phyloP scores from a whole-genome alignment of 495 filamentous ascomycete genomes.

The Rusavskia elegans region DNA sequence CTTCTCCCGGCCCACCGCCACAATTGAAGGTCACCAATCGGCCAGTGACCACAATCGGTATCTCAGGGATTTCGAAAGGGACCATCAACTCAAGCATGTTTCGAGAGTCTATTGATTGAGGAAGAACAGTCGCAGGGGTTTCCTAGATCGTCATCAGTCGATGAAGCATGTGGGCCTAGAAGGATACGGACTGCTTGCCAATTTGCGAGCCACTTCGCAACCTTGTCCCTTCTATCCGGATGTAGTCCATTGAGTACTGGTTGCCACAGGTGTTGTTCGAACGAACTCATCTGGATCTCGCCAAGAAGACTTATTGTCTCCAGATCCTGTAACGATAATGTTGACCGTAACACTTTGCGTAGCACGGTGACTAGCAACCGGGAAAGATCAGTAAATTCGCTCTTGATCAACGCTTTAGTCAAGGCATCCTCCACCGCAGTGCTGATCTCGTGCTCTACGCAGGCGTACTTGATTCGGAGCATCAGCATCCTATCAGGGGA shows the following conservation, averaged over 20 bases:
- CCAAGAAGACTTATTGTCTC: conserved; percentile 28
- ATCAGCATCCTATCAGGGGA: conserved; percentile 27
- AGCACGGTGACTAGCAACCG: conserved; percentile 35
- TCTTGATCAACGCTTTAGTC: conserved; percentile 23
- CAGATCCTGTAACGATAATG: conserved; percentile 42
- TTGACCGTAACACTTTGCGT: conserved; percentile 31
- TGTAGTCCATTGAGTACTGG: conserved; percentile 24
- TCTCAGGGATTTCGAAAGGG: conserved; percentile 68
- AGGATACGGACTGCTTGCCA: conserved; percentile 31
- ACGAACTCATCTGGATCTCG: conserved; percentile 26
- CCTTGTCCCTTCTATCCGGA: conserved; percentile 17
- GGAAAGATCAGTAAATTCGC: conserved; percentile 27
- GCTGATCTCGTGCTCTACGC: conserved; percentile 49
- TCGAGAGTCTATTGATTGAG: conserved; percentile 16
- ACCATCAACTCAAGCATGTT: conserved; percentile 30
- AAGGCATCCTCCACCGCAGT: conserved; percentile 28
- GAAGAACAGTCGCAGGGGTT: conserved; percentile 22
- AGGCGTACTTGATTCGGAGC: conserved; percentile 61
- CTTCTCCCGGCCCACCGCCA: conserved; percentile 17
- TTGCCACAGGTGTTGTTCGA: conserved; percentile 26
- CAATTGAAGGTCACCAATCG: conserved; percentile 23
- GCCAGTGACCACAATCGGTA: conserved; percentile 72
- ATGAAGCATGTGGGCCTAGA: not conserved
- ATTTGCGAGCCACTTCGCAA: conserved; percentile 26
- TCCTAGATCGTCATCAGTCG: conserved; percentile 14